Evolutionary conservation across 371 early-diverging fungal species (phyloP).

Genomic region (Blastocladiella emersonii): DNA sequence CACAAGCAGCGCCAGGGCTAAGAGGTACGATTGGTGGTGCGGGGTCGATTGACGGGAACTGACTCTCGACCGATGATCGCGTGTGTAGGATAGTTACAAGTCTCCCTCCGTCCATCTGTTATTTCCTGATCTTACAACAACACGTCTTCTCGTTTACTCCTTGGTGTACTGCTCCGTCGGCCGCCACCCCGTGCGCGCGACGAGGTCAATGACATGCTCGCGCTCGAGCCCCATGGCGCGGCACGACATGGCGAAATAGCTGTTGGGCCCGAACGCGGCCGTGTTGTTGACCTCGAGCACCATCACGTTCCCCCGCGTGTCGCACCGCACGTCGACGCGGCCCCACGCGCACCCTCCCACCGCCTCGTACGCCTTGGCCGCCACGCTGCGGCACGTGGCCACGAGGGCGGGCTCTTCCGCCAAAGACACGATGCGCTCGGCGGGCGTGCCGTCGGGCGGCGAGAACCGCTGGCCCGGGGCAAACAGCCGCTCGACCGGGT

Average conservation of each 20-base stretch:
- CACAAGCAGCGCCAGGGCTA: constrained; percentile 9
- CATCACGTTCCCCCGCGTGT: background rate
- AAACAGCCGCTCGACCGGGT: constrained; percentile 2
- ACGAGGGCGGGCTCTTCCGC: background rate
- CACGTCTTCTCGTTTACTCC: no score
- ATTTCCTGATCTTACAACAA: no score
- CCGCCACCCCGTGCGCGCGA: no score
- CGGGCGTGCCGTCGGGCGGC: constrained; percentile 4
- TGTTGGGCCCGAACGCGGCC: background rate
- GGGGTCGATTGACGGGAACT: no score
- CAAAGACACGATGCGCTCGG: background rate
- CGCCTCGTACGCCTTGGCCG: background rate
- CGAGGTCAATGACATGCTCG: no score
- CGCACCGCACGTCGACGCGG: background rate
- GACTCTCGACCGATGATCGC: no score
- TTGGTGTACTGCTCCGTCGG: no score
- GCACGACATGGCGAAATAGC: background rate
- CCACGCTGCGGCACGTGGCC: background rate
- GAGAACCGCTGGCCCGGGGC: background rate
- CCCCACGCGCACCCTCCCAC: constrained; percentile 2
- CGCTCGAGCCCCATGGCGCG: background rate
- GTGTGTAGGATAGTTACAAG: no score
- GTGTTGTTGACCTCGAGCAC: constrained; percentile 7
- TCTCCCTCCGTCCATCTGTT: no score
- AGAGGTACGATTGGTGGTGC: background rate